Conservation (phyloP, 2,329 filamentous ascomycete species). For the Epichloe amarillans region DNA sequence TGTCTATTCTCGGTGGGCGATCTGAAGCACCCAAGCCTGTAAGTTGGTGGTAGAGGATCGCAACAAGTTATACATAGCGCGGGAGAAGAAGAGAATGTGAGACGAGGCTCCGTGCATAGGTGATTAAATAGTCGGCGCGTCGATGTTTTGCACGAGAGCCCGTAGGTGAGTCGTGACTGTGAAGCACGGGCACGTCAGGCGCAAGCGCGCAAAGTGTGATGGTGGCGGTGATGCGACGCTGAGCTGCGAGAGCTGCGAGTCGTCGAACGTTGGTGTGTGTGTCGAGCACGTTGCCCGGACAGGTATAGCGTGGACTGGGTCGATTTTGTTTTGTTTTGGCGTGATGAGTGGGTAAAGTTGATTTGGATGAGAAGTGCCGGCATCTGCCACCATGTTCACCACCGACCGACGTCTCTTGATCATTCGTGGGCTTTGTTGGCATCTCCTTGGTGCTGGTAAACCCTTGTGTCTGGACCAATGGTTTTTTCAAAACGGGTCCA, state of each 20-base stretch:
- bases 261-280: no score
- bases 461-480: no score
- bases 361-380: no score
- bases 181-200: neutral
- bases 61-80: slow-evolving; percentile 3
- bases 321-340: neutral
- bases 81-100: neutral
- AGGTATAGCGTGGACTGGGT: neutral
- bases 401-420: no score
- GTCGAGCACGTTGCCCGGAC: neutral
- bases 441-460: no score
- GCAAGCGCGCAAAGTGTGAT: neutral
- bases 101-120: neutral
- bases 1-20: neutral
- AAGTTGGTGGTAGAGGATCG: neutral
- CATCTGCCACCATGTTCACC: no score
- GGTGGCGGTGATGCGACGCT: neutral
- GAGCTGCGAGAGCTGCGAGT: no score
- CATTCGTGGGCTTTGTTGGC: no score
- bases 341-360: neutral
- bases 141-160: neutral
- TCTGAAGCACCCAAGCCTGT: slow-evolving; percentile 1
- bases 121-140: neutral
- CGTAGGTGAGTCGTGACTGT: neutral
- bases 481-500: no score